A percentile compares a stretch with the other conserved stretches of the same genome.
phyloP scores from a whole-genome alignment of 345 rosid genomes.

The Salix brachista region DNA sequence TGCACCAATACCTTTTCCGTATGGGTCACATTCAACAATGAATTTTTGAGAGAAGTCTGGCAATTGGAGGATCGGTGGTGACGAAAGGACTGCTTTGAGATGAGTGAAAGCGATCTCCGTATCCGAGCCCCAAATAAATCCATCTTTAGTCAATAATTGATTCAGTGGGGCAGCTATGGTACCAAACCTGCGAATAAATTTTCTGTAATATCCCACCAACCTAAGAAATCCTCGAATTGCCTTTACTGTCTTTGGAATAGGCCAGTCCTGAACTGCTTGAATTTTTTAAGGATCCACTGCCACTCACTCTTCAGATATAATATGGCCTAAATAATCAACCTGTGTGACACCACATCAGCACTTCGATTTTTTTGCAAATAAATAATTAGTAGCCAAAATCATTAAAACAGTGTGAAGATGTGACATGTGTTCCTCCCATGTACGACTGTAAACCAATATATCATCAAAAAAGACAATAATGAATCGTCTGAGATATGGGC shows the following conservation, averaged over 20 bases:
- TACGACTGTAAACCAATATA: too few relatives aligned
- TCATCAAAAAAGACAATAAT: too few relatives aligned
- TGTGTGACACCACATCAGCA: neutral
- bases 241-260: neutral
- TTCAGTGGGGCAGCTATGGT: neutral
- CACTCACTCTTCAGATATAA: neutral
- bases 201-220: neutral
- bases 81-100: neutral
- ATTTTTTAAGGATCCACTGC: neutral
- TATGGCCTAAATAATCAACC: conserved; percentile 16
- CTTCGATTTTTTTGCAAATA: neutral
- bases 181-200: neutral
- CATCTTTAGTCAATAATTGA: neutral
- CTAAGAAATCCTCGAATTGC: neutral
- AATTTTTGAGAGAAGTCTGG: neutral
- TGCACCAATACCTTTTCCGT: neutral
- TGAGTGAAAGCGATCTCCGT: neutral
- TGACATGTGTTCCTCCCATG: too few relatives aligned
- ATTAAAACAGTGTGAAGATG: too few relatives aligned
- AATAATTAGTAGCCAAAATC: too few relatives aligned
- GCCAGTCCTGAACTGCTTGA: neutral
- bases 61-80: neutral
- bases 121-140: neutral
- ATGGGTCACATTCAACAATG: neutral
- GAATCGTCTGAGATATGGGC: too few relatives aligned